Evolutionary conservation across 495 filamentous ascomycete genomes (phyloP).

Genomic region (Lepidopterella palustris): DNA sequence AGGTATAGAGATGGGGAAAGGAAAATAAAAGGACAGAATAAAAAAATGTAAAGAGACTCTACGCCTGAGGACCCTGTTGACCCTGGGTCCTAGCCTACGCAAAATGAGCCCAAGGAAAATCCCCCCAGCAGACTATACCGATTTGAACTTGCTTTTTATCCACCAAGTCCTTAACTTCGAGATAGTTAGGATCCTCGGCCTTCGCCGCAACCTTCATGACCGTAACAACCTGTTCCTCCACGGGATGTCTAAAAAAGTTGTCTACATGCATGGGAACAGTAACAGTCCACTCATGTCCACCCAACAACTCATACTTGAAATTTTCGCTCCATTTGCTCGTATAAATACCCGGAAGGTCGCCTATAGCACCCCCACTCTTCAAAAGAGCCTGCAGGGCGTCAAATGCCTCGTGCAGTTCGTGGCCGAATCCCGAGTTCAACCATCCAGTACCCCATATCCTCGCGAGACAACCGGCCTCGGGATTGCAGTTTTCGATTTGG

Average conservation of each 20-base stretch:
- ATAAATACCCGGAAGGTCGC: not conserved
- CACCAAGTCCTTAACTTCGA: not conserved
- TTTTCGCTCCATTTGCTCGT: conserved; percentile 2
- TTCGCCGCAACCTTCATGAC: conserved; percentile 1
- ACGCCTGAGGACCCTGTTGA: too few species aligned
- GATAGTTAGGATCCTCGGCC: not conserved
- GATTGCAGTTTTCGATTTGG: not conserved
- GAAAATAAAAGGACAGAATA: too few species aligned
- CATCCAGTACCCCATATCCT: conserved; percentile 9
- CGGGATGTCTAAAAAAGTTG: not conserved
- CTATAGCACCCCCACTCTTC: not conserved
- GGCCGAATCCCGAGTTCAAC: conserved; percentile 3
- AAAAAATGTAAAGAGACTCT: too few species aligned
- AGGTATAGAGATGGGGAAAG: too few species aligned
- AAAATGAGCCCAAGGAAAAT: too few species aligned
- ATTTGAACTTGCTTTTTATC: too few species aligned
- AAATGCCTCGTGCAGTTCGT: conserved; percentile 1
- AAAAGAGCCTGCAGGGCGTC: not conserved
- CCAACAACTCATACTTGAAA: conserved; percentile 2
- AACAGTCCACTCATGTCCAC: conserved; percentile 8
- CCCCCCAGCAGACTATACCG: too few species aligned
- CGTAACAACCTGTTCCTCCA: not conserved
- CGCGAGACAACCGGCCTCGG: not conserved
- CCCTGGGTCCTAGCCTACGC: too few species aligned
- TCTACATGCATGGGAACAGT: not conserved